phyloP scores from a whole-genome alignment of 2,329 filamentous ascomycete species.

The Aspergillus viridinutans region DNA sequence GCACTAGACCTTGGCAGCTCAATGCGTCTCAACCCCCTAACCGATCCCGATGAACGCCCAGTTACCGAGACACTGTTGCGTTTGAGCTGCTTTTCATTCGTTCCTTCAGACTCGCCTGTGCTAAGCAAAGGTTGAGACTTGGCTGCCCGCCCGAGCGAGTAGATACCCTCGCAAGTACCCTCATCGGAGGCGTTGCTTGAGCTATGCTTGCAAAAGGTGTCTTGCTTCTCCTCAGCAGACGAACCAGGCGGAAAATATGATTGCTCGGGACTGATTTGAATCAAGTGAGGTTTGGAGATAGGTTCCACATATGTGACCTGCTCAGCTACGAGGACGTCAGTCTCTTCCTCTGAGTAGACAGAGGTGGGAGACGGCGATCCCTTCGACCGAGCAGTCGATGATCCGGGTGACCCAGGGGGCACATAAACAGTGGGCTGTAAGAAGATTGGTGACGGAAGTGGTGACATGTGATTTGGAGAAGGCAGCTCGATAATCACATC shows the following conservation, averaged over 20 bases:
- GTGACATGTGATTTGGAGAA: conserved; percentile 24
- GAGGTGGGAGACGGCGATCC: conserved; percentile 27
- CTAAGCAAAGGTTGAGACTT: conserved; percentile 16
- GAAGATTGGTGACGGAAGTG: conserved; percentile 25
- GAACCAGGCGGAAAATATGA: background rate
- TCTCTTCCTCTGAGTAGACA: conserved; percentile 27
- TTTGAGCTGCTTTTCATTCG: conserved; percentile 8
- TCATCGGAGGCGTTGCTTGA: background rate
- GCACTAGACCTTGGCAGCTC: conserved; percentile 7
- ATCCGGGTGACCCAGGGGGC: conserved; percentile 19
- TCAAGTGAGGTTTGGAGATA: conserved; percentile 26
- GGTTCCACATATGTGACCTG: conserved; percentile 31
- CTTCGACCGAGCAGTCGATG: conserved; percentile 14
- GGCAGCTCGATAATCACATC: conserved; percentile 31
- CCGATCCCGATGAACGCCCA: background rate
- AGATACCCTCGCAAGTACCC: conserved; percentile 1
- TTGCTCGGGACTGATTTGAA: conserved; percentile 27
- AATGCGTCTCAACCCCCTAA: background rate
- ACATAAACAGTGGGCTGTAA: conserved; percentile 28
- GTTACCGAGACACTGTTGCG: conserved; percentile 7
- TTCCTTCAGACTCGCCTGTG: background rate
- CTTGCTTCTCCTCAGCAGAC: conserved; percentile 7
- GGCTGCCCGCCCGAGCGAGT: conserved; percentile 12
- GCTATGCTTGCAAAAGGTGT: background rate
- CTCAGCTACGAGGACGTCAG: conserved; percentile 31